Conservation (phyloP, 2,329 filamentous ascomycete species). For the Aureobasidium subglaciale region DNA sequence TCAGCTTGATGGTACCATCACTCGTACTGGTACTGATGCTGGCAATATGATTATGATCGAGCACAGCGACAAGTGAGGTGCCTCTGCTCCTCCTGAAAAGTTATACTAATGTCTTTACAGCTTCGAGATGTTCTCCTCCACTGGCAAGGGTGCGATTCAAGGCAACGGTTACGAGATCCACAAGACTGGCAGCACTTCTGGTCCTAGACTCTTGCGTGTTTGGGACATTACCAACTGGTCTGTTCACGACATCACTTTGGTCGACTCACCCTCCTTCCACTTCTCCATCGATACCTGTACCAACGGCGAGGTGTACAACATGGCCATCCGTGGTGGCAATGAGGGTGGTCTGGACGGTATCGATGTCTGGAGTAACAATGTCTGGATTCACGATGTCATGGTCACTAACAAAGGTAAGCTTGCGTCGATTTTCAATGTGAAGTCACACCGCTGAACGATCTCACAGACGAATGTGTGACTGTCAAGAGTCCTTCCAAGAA, state of each 20-base stretch:
- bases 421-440: neutral
- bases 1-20: constrained; percentile 48
- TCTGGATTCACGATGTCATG: constrained; percentile 53
- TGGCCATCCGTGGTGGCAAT: constrained; percentile 48
- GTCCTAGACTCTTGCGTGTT: constrained; percentile 41
- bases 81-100: too few relatives aligned
- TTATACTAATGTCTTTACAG: constrained; percentile 25
- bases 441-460: neutral
- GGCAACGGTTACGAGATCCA: constrained; percentile 47
- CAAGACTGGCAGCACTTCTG: constrained; percentile 32
- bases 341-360: constrained; percentile 50
- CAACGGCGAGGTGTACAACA: constrained; percentile 50
- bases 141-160: constrained; percentile 46
- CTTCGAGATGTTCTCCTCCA: constrained; percentile 49
- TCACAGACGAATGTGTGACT: constrained; percentile 49
- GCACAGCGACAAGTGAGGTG: constrained; percentile 27
- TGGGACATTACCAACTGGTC: constrained; percentile 42
- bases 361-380: constrained; percentile 48
- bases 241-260: constrained; percentile 43
- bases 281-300: constrained; percentile 44
- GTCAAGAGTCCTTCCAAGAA: constrained; percentile 48
- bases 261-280: constrained; percentile 46
- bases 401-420: constrained; percentile 49
- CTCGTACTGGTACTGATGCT: constrained; percentile 42
- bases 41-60: constrained; percentile 50